Evolutionary conservation across 2,329 filamentous ascomycete species (phyloP), one percentile per base, ranked within the genome.

Genomic region (Penicillium psychrosexuale): DNA sequence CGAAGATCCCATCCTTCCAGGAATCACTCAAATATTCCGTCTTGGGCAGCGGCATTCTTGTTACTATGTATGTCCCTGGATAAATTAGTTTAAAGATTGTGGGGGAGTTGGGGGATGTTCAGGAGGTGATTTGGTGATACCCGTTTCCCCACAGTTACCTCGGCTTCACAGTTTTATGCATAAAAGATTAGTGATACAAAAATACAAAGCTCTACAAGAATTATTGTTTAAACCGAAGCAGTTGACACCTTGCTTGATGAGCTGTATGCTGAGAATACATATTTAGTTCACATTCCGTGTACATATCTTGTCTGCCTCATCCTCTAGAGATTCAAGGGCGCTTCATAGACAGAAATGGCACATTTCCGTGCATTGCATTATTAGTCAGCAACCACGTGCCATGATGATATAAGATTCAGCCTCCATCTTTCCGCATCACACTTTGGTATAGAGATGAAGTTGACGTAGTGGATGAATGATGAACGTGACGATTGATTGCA

Each of bases 1-100:
- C 83, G 71, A 97, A 96, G 60, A 97, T 87, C 61, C 87, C 90
- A 75, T 96, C 88, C 64, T 82, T 86, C 91, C 92, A 97, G 65
- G 91, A 84, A 56, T 85, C 81, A 73, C 90, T 95, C 62, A 97
- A 72, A 68, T 91, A 96, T 58, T 89, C 81, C 49, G 85, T 86
- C 64, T 85, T 86, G 8, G 87, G 82, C 47, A 91, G 72, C 31
- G 87, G 75, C 89, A 91, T 92, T 22, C 28, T 66, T 48, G 24
- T 39, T 42, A 42, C 7, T 43, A 13, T n/a, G 8, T 28, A 22
- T 5, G 3, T 24, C 12, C 19, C 9, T 46, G n/a, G 8, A 45
- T 8, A 38, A 3, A 8, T 22, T 15, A 5, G 4, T 30, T 38
- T n/a, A 9, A 38, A 34, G 15, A 33, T 15, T 24, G 40, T 43